These are phyloP conservation scores for Zygoascus hellenicus DNA, from an alignment of 1,139 yeast genomes.

Conservation along the genomic window DNA sequence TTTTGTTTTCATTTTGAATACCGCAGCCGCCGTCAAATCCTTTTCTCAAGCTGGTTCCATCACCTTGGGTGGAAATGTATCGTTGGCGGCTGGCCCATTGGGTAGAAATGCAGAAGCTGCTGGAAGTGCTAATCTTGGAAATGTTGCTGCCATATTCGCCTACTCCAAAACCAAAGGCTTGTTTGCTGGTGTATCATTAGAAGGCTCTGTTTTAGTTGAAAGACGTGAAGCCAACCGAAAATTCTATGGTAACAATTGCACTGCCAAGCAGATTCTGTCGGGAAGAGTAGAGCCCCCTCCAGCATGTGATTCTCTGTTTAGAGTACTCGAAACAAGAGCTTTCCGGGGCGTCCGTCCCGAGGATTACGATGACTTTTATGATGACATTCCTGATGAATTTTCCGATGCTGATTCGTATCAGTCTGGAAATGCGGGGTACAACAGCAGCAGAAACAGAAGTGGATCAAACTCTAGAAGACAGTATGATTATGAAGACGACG, in stretches of 20 bases:
- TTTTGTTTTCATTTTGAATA: constrained; percentile 87
- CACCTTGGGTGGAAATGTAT: constrained; percentile 90
- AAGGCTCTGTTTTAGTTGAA: constrained; percentile 91
- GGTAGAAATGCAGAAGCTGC: constrained; percentile 99
- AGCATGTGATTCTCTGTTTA: constrained; percentile 82
- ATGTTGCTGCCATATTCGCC: constrained; percentile 86
- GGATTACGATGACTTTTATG: constrained; percentile 55
- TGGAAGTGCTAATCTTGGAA: constrained; percentile 84
- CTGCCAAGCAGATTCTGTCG: constrained; percentile 72
- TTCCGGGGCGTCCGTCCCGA: constrained; percentile 56
- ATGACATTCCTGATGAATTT: constrained; percentile 61
- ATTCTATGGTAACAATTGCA: constrained; percentile 83
- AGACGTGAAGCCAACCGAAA: constrained; percentile 95
- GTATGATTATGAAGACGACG: constrained; percentile 27
- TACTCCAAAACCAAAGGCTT: constrained; percentile 95
- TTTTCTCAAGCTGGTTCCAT: constrained; percentile 93
- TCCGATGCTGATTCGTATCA: constrained; percentile 25
- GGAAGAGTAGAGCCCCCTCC: constrained; percentile 93
- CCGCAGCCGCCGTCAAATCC: constrained; percentile 82
- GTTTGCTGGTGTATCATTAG: constrained; percentile 95
- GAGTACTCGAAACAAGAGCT: constrained; percentile 80
- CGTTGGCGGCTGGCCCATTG: constrained; percentile 97
- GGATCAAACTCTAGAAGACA: constrained; percentile 23
- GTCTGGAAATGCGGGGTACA: constrained; percentile 16
- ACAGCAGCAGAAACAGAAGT: constrained; percentile 10